A percentile compares a stretch with the other conserved stretches of the same genome.
These are phyloP conservation scores for Yamadazyma dendronema DNA, from an alignment of 1,139 yeast species.

Conservation along the genomic window DNA sequence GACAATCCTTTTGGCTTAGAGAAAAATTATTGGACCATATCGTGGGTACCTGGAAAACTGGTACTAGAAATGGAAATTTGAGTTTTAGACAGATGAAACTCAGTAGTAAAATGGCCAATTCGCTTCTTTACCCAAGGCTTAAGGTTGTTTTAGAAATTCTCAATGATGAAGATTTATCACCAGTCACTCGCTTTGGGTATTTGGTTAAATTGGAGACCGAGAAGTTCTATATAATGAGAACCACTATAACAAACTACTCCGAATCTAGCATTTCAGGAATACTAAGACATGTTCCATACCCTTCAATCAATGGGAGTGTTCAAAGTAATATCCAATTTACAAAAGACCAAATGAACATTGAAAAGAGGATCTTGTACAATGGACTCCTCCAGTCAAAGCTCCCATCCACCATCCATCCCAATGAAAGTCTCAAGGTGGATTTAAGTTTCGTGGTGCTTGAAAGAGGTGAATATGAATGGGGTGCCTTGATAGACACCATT, in stretches of 20 bases:
- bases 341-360: slow-evolving; percentile 35
- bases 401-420: slow-evolving; percentile 36
- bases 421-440: slow-evolving; percentile 24
- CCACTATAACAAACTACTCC: slow-evolving; percentile 48
- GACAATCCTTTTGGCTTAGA: slow-evolving; percentile 79
- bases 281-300: slow-evolving; percentile 63
- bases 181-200: slow-evolving; percentile 1
- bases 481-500: slow-evolving; percentile 59
- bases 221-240: slow-evolving; percentile 47
- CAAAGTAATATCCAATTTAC: slow-evolving; percentile 14
- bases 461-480: slow-evolving; percentile 80
- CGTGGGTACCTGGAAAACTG: slow-evolving; percentile 61
- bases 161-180: slow-evolving; percentile 11
- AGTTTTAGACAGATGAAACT: slow-evolving; percentile 68
- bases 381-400: slow-evolving; percentile 62
- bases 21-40: slow-evolving; percentile 58
- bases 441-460: slow-evolving; percentile 63
- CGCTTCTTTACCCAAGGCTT: slow-evolving; percentile 50
- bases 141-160: slow-evolving; percentile 33
- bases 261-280: slow-evolving; percentile 48
- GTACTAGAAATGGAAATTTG: slow-evolving; percentile 46
- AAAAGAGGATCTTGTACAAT: slow-evolving; percentile 54
- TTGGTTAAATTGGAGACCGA: slow-evolving; percentile 31
- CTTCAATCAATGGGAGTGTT: slow-evolving; percentile 14
- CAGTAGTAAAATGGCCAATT: slow-evolving; percentile 50